Evolutionary conservation across 345 rosid genomes (phyloP).

Genomic region (Brassica cretica): DNA sequence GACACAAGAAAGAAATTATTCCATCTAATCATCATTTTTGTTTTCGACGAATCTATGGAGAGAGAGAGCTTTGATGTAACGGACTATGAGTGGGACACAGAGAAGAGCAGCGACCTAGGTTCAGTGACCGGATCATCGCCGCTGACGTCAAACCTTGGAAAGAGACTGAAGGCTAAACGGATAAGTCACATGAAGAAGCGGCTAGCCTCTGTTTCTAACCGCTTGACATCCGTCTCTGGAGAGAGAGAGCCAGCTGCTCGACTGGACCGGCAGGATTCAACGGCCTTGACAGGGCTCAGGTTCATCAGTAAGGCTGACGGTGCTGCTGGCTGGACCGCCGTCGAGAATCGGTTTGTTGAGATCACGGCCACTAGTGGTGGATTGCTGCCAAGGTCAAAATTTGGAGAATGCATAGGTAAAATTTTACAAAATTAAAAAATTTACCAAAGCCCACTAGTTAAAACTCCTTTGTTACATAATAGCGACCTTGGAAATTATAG

Average conservation of each 20-base stretch:
- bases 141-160: constrained; percentile 35
- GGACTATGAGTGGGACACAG: not conserved
- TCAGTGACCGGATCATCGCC: constrained; percentile 12
- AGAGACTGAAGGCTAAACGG: constrained; percentile 33
- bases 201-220: constrained; percentile 53
- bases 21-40: not conserved
- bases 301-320: constrained; percentile 60
- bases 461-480: not conserved
- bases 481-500: not conserved
- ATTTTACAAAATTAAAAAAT: not conserved
- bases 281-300: constrained; percentile 67
- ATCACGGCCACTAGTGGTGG: constrained; percentile 51
- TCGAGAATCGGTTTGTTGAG: constrained; percentile 55
- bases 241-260: constrained; percentile 30
- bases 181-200: constrained; percentile 41
- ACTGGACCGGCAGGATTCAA: constrained; percentile 54
- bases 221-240: constrained; percentile 42
- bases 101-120: not conserved
- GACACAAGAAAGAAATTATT: constrained; percentile 13
- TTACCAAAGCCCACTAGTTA: not conserved
- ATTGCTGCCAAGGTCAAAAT: constrained; percentile 48
- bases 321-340: constrained; percentile 57
- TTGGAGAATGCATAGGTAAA: constrained; percentile 72
- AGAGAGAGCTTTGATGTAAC: constrained; percentile 2
- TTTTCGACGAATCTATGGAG: constrained; percentile 9